These are phyloP conservation scores for Oryza rufipogon DNA, from an alignment of 176 grass and related monocot species.

Conservation along the genomic window DNA sequence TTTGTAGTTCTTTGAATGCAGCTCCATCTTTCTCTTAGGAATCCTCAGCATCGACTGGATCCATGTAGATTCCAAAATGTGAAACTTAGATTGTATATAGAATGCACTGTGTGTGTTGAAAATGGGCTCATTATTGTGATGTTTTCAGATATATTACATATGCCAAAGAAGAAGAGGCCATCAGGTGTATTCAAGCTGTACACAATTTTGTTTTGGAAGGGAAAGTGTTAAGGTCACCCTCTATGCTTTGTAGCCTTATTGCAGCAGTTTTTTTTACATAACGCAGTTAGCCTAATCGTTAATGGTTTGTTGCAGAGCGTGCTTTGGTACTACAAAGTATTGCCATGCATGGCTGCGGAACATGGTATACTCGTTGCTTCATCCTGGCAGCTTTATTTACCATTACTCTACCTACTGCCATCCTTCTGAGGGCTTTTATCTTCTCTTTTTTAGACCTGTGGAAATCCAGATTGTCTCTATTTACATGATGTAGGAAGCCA, in stretches of 20 bases:
- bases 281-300: conserved; percentile 24
- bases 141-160: conserved; percentile 93
- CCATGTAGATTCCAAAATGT: background rate
- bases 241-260: conserved; percentile 37
- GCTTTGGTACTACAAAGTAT: conserved; percentile 99
- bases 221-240: conserved; percentile 79
- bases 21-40: conserved; percentile 22
- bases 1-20: conserved; percentile 19
- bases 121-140: conserved; percentile 6
- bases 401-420: conserved; percentile 22
- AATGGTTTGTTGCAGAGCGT: conserved; percentile 65
- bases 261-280: conserved; percentile 10
- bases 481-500: conserved; percentile 94
- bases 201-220: conserved; percentile 98
- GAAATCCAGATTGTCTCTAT: conserved; percentile 99
- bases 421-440: conserved; percentile 30
- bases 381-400: conserved; percentile 30
- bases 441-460: conserved; percentile 78
- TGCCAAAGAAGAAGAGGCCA: conserved; percentile 94
- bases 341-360: conserved; percentile 97
- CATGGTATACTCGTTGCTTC: conserved; percentile 64
- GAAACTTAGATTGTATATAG: background rate
- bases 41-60: background rate
- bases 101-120: background rate
- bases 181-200: conserved; percentile 95